Evolutionary conservation across 169 alveolate genomes (phyloP), one percentile per base, ranked within the genome.

Genomic region (Plasmodium relictum): DNA sequence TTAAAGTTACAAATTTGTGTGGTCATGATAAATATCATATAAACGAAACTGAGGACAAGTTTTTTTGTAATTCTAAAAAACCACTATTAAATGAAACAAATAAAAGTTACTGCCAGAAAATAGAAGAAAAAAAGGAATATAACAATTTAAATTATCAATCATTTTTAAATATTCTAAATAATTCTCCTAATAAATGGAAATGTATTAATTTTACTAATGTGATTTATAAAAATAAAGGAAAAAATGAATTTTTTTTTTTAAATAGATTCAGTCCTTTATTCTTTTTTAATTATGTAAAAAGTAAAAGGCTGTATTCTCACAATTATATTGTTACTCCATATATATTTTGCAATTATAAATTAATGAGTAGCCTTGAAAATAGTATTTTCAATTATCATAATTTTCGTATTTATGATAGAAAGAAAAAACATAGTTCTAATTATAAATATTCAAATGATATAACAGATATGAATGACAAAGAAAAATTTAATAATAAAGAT

Each of bases 301-400:
- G 16, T 39, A 58, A 62, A 45, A 39, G 71, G 22, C 4, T 24
- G 22, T 63, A 37, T 31, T 16, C 12, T 16, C 45, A 48, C n/a
- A 44, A 22, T 20, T 62, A 58, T 42, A 73, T 73, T 12, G 54
- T 73, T n/a, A 73, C 88, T 9, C 41, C 88, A 2, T 56, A 73
- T 31, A 58, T 72, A 24, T 54, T 73, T 7, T 73, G 41, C 61
- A 73, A 73, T 26, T 63, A 58, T 26, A 41, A 70, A 12, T 18
- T 73, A 73, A 54, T 63, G 18, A 73, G 86, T 20, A 52, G 59
- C 24, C 37, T 26, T 41, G 58, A 73, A 73, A 73, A 37, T 61
- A 37, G 59, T 37, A 0, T 37, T 26, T 31, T 16, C 41, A 42
- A 24, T 16, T 39, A 31, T 72, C 62, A 48, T 16, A 6, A 70